Evolutionary conservation across 345 rosid genomes (phyloP), one percentile per base, ranked within the genome.

Genomic region (Erodium maritimum): DNA sequence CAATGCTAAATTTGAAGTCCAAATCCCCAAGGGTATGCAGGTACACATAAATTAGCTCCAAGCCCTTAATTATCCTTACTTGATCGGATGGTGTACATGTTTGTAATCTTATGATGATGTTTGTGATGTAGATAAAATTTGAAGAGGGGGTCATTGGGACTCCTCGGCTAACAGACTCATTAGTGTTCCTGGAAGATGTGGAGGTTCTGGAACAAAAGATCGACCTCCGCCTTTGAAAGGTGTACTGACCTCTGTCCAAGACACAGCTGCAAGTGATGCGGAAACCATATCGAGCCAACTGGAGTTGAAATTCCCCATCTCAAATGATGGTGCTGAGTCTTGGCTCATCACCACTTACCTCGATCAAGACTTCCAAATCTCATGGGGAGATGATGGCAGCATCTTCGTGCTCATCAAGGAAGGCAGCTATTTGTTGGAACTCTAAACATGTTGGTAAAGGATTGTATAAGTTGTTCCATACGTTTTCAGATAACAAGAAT

Each of bases 61-160:
- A n/a, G n/a, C n/a, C n/a, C n/a, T n/a, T n/a, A n/a, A n/a, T n/a
- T n/a, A n/a, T n/a, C n/a, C n/a, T n/a, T n/a, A n/a, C n/a, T n/a
- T n/a, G n/a, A n/a, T n/a, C n/a, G n/a, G n/a, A n/a, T n/a, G n/a
- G n/a, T n/a, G n/a, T n/a, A n/a, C n/a, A n/a, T n/a, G n/a, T n/a
- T n/a, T n/a, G n/a, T n/a, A n/a, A 50, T 5, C 46, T 23, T 37
- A 4, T 37, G 19, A 5, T 59, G 17, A 0, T 57, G 17, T 21
- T 52, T 55, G 14, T 48, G 67, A 59, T 62, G 13, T 22, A 87
- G 95, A 80, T 87, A 65, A 87, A 80, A 69, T 84, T 87, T 17
- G 83, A 82, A 60, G 88, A 87, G 71, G 90, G 95, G 12, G 19
- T 86, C 11, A 87, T 87, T 19, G 90, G 88, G n/a, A 87, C 95